Evolutionary conservation across 1,284 basidiomycete genomes (phyloP).

Genomic region (Cutaneotrichosporon sp.): DNA sequence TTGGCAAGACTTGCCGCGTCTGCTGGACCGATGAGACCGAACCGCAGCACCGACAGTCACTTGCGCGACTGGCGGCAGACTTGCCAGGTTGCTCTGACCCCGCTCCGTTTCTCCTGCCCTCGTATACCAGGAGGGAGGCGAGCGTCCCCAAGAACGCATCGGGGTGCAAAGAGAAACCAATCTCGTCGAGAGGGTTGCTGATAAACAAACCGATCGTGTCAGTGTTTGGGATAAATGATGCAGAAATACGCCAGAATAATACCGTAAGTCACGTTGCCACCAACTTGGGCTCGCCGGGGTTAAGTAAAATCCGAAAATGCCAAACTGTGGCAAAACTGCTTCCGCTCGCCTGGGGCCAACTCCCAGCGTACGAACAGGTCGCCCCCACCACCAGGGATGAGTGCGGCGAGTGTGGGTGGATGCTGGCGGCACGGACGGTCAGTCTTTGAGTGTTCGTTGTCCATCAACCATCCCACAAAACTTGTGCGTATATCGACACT

Average conservation of each 20-base stretch:
- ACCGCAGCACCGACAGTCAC: too few relatives aligned
- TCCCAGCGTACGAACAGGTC: too few relatives aligned
- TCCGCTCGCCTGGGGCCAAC: too few relatives aligned
- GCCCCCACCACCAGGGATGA: too few relatives aligned
- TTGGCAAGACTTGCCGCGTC: too few relatives aligned
- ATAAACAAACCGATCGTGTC: too few relatives aligned
- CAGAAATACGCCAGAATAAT: background rate
- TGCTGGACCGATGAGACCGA: too few relatives aligned
- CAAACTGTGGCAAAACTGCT: background rate
- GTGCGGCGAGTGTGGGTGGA: background rate
- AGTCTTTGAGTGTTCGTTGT: background rate
- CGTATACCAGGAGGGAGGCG: constrained; percentile 10
- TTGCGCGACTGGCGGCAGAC: background rate
- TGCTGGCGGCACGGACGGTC: background rate
- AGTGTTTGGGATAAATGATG: background rate
- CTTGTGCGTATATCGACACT: constrained; percentile 7
- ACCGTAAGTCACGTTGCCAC: too few relatives aligned
- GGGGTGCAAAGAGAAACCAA: constrained; percentile 4
- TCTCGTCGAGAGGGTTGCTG: too few relatives aligned
- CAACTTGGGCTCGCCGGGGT: background rate
- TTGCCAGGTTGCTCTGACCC: constrained; percentile 9
- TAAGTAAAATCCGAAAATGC: background rate
- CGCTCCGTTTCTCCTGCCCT: constrained; percentile 22
- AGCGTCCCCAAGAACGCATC: constrained; percentile 20
- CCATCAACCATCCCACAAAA: constrained; percentile 9